Conservation (phyloP, 306 rosid genomes). For the Luffa acutangula region DNA sequence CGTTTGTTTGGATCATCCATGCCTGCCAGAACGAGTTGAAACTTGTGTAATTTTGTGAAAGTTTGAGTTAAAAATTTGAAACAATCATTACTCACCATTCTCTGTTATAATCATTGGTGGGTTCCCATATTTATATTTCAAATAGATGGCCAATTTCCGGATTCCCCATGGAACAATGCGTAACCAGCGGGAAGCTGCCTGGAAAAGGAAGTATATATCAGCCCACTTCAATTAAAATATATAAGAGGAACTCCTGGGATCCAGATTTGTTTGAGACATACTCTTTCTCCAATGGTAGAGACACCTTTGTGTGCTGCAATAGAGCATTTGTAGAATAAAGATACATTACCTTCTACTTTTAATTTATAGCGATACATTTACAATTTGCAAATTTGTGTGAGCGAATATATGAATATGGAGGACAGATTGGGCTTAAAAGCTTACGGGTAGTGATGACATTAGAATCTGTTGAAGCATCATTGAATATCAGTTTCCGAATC, state of each 20-base stretch:
- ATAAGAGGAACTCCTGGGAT: conserved; percentile 2
- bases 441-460: conserved; percentile 75
- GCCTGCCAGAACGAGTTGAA: conserved; percentile 26
- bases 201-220: conserved; percentile 14
- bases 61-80: background rate
- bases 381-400: background rate
- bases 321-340: conserved; percentile 11
- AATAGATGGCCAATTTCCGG: conserved; percentile 48
- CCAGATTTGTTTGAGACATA: conserved; percentile 21
- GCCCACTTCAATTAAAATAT: conserved; percentile 12
- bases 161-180: conserved; percentile 95
- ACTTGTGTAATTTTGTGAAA: background rate
- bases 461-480: conserved; percentile 68
- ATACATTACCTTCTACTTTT: conserved; percentile 10
- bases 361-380: background rate
- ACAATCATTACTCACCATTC: conserved; percentile 43
- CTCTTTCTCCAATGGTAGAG: conserved; percentile 76
- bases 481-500: conserved; percentile 47
- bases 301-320: conserved; percentile 49
- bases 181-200: conserved; percentile 86
- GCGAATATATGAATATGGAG: background rate
- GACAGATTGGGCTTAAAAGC: conserved; percentile 10
- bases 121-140: conserved; percentile 57
- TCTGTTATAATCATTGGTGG: conserved; percentile 67
- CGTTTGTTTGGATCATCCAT: conserved; percentile 71